These are phyloP conservation scores for Alternaria triticina DNA, from an alignment of 2,329 filamentous ascomycete genomes.

Conservation along the genomic window DNA sequence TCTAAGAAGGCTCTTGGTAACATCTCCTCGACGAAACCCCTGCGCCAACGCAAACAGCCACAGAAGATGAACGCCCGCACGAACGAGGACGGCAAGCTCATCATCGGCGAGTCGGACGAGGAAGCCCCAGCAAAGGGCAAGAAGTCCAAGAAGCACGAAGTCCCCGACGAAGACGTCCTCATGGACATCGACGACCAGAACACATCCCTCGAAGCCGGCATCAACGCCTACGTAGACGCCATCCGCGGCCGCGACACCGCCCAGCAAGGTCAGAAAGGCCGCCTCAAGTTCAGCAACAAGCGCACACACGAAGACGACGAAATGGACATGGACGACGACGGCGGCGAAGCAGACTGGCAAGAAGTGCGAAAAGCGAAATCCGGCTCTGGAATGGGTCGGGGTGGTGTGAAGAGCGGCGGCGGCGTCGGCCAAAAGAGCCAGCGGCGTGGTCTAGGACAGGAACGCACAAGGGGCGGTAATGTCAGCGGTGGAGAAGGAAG, in stretches of 20 bases:
- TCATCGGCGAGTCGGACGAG: conserved; percentile 66
- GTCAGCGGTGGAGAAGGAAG: conserved; percentile 22
- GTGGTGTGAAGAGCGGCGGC: conserved; percentile 28
- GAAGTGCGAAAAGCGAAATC: conserved; percentile 47
- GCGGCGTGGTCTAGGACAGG: conserved; percentile 46
- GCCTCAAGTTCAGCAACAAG: conserved; percentile 65
- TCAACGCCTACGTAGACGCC: conserved; percentile 68
- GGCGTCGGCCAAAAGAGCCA: conserved; percentile 29
- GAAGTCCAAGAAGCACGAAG: conserved; percentile 43
- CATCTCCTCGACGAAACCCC: conserved; percentile 88
- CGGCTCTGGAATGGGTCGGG: conserved; percentile 38
- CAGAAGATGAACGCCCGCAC: conserved; percentile 53
- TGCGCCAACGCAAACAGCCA: conserved; percentile 63
- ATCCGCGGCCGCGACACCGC: conserved; percentile 66
- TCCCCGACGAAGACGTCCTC: conserved; percentile 55
- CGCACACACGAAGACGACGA: conserved; percentile 51
- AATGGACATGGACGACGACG: conserved; percentile 56
- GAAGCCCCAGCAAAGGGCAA: conserved; percentile 34
- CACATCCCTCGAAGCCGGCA: conserved; percentile 55
- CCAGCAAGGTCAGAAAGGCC: conserved; percentile 64
- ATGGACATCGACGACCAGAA: conserved; percentile 65
- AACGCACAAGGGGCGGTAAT: conserved; percentile 42
- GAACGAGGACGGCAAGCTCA: conserved; percentile 80
- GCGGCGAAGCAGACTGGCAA: conserved; percentile 40
- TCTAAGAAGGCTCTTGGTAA: conserved; percentile 88